Evolutionary conservation across 495 filamentous ascomycete genomes (phyloP).

Genomic region (Penicillium salamii): DNA sequence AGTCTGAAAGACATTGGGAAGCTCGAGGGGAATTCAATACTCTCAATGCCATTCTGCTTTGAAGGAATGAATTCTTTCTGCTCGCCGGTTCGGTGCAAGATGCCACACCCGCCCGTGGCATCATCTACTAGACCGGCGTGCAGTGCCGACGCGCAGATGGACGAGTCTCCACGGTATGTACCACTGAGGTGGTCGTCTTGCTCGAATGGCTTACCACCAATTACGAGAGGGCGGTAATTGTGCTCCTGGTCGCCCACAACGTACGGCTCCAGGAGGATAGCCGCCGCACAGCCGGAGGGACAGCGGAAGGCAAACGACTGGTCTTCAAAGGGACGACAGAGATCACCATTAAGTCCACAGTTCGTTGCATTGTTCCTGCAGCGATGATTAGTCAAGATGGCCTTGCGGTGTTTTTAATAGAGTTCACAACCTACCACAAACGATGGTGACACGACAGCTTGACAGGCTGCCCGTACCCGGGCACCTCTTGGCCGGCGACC

Average conservation of each 20-base stretch:
- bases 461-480: slow-evolving; percentile 58
- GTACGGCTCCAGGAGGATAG: slow-evolving; percentile 64
- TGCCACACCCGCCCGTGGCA: slow-evolving; percentile 66
- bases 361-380: slow-evolving; percentile 48
- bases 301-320: slow-evolving; percentile 70
- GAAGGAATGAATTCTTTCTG: slow-evolving; percentile 51
- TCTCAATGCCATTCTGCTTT: slow-evolving; percentile 58
- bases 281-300: slow-evolving; percentile 62
- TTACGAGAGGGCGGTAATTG: slow-evolving; percentile 61
- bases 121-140: slow-evolving; percentile 69
- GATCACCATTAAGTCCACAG: slow-evolving; percentile 69
- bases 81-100: slow-evolving; percentile 61
- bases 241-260: slow-evolving; percentile 66
- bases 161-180: slow-evolving; percentile 74
- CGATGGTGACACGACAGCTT: slow-evolving; percentile 49
- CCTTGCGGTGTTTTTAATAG: too few relatives aligned
- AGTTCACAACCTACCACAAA: slow-evolving; percentile 45
- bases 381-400: too few relatives aligned
- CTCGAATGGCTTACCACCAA: slow-evolving; percentile 60
- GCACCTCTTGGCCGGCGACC: slow-evolving; percentile 53
- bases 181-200: slow-evolving; percentile 32
- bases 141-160: slow-evolving; percentile 70
- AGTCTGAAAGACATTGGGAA: slow-evolving; percentile 73
- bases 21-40: slow-evolving; percentile 60
- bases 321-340: slow-evolving; percentile 69